Conservation (phyloP, 768 basidiomycete genomes). For the Suillus lakei region DNA sequence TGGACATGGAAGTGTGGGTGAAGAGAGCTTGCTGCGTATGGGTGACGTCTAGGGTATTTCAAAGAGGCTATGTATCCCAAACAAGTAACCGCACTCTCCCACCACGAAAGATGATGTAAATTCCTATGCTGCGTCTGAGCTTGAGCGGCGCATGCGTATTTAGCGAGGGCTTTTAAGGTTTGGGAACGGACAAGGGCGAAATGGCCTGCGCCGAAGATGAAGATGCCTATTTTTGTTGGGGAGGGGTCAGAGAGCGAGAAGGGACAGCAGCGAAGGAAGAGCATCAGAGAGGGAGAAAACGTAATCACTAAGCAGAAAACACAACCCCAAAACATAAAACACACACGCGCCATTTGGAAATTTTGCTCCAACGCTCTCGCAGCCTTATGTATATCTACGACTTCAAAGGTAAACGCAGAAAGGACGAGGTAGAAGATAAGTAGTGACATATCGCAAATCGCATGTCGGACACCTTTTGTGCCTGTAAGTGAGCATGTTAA, state of each 20-base stretch:
- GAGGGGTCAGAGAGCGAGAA: too few species aligned
- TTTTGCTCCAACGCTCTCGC: slow-evolving; percentile 84
- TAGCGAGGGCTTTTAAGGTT: slow-evolving; percentile 73
- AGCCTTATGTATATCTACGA: slow-evolving; percentile 77
- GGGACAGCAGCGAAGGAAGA: too few species aligned
- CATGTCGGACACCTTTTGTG: slow-evolving; percentile 81
- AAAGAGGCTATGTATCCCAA: too few species aligned
- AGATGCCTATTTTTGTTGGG: slow-evolving; percentile 65
- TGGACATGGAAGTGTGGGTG: too few species aligned
- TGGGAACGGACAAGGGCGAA: slow-evolving; percentile 75
- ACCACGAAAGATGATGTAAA: slow-evolving; percentile 77
- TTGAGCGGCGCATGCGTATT: slow-evolving; percentile 69
- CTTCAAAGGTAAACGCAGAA: slow-evolving; percentile 74
- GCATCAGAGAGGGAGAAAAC: too few species aligned
- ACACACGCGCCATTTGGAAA: slow-evolving; percentile 61
- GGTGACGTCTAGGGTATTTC: too few species aligned
- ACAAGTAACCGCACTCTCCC: slow-evolving; percentile 86
- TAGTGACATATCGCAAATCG: slow-evolving; percentile 85
- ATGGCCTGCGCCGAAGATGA: slow-evolving; percentile 91
- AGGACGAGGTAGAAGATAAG: slow-evolving; percentile 93
- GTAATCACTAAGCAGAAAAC: too few species aligned
- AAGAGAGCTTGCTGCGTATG: too few species aligned
- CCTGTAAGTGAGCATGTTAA: slow-evolving; percentile 27
- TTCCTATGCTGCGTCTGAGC: slow-evolving; percentile 72
- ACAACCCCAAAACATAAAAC: neutral